Evolutionary conservation across 192 early-diverging fungal species (phyloP), one percentile per base, ranked within the genome.

Genomic region (Linnemannia hyalina): DNA sequence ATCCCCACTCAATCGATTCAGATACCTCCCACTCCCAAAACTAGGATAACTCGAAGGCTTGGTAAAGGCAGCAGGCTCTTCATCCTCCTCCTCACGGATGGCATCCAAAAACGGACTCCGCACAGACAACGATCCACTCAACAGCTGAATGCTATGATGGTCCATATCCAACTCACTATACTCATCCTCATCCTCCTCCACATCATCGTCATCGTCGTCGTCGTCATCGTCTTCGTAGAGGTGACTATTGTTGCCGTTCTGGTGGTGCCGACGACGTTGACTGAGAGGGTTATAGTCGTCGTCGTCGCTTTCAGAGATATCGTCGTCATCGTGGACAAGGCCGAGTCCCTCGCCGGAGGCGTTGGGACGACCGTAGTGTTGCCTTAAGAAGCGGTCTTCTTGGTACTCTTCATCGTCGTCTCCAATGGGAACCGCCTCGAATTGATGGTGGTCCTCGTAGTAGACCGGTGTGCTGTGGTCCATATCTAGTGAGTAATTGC

Each of bases 1-100:
- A 40, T 75, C 80, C 15, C 63, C 47, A 29, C 75, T 80, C 3
- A 70, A 68, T 6, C 84, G 70, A 4, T 86, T 80, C 13, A 81
- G 36, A 68, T 77, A 80, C 26, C 68, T 32, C 26, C 78, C 79
- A 11, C 70, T 68, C 3, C 80, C 80, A 0, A 86, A 73, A 68
- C 63, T 86, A 70, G 84, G 84, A 54, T 86, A 86, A 54, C 84
- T 86, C 2, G 84, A 86, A 0, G 84, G 84, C n/a, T 86, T 86
- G 54, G 84, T 73, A 41, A 86, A 81, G 2, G 71, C 79, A 18
- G 55, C 60, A 4, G 84, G 84, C 32, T 81, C 84, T 36, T 86
- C 84, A n/a, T 86, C 84, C 20, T 86, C 84, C 47, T 86, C 84
- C 70, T 86, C 84, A 11, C 84, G 84, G 42, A 86, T 86, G 15